phyloP scores from a whole-genome alignment of 1,284 basidiomycete species.

The Thecaphora frezii region DNA sequence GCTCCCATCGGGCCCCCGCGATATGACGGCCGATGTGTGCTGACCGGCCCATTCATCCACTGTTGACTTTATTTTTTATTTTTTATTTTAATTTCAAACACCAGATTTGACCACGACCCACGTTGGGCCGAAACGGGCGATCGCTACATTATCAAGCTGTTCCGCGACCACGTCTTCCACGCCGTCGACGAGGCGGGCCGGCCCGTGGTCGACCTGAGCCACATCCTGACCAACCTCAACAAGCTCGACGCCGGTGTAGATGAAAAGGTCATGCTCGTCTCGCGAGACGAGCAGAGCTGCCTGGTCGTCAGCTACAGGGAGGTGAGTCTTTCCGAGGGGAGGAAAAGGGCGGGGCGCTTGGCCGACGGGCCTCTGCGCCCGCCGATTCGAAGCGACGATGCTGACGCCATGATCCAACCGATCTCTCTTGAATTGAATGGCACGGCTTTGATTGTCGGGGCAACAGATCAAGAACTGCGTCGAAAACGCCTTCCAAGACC shows the following conservation, averaged over 20 bases:
- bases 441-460: background rate
- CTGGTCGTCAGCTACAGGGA: constrained; percentile 94
- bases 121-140: constrained; percentile 98
- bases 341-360: background rate
- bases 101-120: constrained; percentile 86
- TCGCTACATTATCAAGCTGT: constrained; percentile 94
- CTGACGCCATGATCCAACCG: background rate
- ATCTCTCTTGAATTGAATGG: background rate
- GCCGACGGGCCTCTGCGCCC: too few species aligned
- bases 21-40: too few species aligned
- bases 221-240: constrained; percentile 56
- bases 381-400: too few species aligned
- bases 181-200: constrained; percentile 87
- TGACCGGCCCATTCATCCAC: too few species aligned
- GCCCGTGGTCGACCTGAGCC: constrained; percentile 75
- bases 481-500: constrained; percentile 50
- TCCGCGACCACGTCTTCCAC: constrained; percentile 98
- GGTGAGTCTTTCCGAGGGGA: constrained; percentile 43
- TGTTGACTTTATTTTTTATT: too few species aligned
- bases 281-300: constrained; percentile 92
- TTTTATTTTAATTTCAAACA: constrained; percentile 3
- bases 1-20: too few species aligned
- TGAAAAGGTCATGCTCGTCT: constrained; percentile 90
- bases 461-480: constrained; percentile 50
- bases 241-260: constrained; percentile 86